Evolutionary conservation across 2,329 filamentous ascomycete species (phyloP).

Genomic region (Tolypocladium ovalisporum): DNA sequence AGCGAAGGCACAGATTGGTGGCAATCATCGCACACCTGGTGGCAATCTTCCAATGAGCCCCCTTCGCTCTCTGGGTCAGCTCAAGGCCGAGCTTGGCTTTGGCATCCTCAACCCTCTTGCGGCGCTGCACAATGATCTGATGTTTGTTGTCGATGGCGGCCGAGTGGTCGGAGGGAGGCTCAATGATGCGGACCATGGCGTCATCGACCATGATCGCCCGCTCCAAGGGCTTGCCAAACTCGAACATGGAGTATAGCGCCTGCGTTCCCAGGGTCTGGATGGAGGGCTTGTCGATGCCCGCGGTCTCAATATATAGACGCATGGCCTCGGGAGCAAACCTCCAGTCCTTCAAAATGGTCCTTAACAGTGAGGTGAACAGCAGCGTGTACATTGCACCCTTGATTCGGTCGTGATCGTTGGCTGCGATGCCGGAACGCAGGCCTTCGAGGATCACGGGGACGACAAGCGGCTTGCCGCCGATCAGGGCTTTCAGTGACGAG

Average conservation of each 20-base stretch:
- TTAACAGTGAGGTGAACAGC: conserved; percentile 77
- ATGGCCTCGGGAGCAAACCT: conserved; percentile 86
- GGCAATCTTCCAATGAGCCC: conserved; percentile 94
- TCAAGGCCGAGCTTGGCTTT: conserved; percentile 75
- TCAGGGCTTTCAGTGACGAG: conserved; percentile 82
- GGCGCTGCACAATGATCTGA: conserved; percentile 63
- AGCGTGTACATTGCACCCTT: conserved; percentile 91
- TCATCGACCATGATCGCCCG: conserved; percentile 74
- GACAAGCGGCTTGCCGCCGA: conserved; percentile 78
- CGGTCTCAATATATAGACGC: conserved; percentile 80
- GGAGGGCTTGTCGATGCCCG: conserved; percentile 83
- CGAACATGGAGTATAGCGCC: conserved; percentile 75
- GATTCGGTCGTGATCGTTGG: conserved; percentile 78
- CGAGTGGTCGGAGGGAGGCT: conserved; percentile 54
- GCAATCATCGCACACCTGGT: conserved; percentile 83
- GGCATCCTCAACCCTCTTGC: conserved; percentile 68
- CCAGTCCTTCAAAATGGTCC: conserved; percentile 87
- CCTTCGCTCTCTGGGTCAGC: conserved; percentile 63
- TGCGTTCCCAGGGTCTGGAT: conserved; percentile 81
- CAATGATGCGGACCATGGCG: conserved; percentile 58
- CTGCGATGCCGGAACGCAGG: conserved; percentile 66
- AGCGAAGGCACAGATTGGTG: conserved; percentile 81
- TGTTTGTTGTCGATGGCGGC: conserved; percentile 49
- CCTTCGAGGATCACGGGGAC: conserved; percentile 78
- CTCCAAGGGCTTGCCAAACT: conserved; percentile 84